These are phyloP conservation scores for Fragilaria crotonensis DNA, from an alignment of 108 stramenopile species.

Conservation along the genomic window DNA sequence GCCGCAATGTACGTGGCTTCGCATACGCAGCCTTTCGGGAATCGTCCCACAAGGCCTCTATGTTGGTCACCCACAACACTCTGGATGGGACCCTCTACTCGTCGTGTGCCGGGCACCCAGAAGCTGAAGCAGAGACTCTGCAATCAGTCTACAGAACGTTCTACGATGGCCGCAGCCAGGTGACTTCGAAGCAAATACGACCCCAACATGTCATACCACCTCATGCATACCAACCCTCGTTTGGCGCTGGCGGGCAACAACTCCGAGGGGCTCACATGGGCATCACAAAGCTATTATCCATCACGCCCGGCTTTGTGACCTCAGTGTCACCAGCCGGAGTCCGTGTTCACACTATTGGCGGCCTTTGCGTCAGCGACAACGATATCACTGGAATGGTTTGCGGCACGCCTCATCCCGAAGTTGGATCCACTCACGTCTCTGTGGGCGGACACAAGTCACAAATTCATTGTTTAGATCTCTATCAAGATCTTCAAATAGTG, in stretches of 20 bases:
- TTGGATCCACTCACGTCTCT: slow-evolving; percentile 42
- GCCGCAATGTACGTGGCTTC: slow-evolving; percentile 61
- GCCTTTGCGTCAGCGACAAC: slow-evolving; percentile 37
- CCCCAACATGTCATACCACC: slow-evolving; percentile 38
- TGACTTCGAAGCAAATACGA: not conserved
- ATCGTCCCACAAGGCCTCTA: slow-evolving; percentile 8
- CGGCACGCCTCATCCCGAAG: slow-evolving; percentile 48
- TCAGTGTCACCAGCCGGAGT: slow-evolving; percentile 62
- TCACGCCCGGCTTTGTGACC: slow-evolving; percentile 36
- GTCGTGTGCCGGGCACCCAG: slow-evolving; percentile 70
- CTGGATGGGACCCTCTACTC: slow-evolving; percentile 50
- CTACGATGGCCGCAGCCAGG: slow-evolving; percentile 30
- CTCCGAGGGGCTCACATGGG: slow-evolving; percentile 32
- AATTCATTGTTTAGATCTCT: slow-evolving; percentile 64
- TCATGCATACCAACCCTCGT: slow-evolving; percentile 57
- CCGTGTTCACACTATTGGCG: slow-evolving; percentile 63
- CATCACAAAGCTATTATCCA: slow-evolving; percentile 34
- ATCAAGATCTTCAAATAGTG: slow-evolving; percentile 58
- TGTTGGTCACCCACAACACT: slow-evolving; percentile 23
- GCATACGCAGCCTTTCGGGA: slow-evolving; percentile 31
- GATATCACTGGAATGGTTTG: slow-evolving; percentile 46
- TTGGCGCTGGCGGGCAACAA: slow-evolving; percentile 26
- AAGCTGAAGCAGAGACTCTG: slow-evolving; percentile 36
- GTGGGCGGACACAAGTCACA: slow-evolving; percentile 51
- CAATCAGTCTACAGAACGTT: slow-evolving; percentile 35